phyloP scores from a whole-genome alignment of 106 monocot genomes.

The Vanilla planifolia region DNA sequence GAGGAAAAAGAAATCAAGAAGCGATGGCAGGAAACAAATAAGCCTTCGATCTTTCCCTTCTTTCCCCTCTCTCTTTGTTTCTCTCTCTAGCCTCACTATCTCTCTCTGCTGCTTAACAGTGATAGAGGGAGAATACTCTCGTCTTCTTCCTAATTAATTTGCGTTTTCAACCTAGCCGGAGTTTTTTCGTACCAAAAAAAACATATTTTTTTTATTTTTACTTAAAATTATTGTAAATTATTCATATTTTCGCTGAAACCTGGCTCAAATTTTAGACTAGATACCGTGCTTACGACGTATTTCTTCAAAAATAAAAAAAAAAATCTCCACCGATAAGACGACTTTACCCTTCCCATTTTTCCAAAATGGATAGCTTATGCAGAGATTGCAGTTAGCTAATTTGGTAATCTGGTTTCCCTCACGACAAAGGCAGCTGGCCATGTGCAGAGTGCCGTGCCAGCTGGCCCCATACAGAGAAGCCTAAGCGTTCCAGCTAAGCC shows the following conservation, averaged over 20 bases:
- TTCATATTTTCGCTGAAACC: no score
- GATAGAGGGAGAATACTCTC: no score
- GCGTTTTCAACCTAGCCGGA: no score
- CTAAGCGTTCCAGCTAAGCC: conserved; percentile 46
- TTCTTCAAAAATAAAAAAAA: conserved; percentile 12
- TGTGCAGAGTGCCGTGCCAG: conserved; percentile 51
- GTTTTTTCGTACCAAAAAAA: no score
- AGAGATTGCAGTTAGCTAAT: conserved; percentile 1
- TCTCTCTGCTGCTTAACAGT: no score
- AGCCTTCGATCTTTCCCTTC: not conserved
- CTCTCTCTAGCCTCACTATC: conserved; percentile 1
- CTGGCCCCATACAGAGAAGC: conserved; percentile 55
- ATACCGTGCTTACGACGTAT: conserved; percentile 30
- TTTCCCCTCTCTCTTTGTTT: not conserved
- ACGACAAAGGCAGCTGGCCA: conserved; percentile 55
- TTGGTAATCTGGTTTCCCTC: not conserved
- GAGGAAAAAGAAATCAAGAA: not conserved
- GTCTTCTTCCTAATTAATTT: no score
- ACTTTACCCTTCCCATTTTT: not conserved
- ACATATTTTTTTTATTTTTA: no score
- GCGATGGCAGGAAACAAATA: conserved; percentile 1
- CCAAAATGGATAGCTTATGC: not conserved
- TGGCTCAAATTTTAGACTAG: conserved; percentile 26
- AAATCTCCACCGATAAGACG: not conserved
- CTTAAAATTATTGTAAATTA: no score